Evolutionary conservation across 2,329 filamentous ascomycete genomes (phyloP).

Genomic region (Aspergillus sojae): DNA sequence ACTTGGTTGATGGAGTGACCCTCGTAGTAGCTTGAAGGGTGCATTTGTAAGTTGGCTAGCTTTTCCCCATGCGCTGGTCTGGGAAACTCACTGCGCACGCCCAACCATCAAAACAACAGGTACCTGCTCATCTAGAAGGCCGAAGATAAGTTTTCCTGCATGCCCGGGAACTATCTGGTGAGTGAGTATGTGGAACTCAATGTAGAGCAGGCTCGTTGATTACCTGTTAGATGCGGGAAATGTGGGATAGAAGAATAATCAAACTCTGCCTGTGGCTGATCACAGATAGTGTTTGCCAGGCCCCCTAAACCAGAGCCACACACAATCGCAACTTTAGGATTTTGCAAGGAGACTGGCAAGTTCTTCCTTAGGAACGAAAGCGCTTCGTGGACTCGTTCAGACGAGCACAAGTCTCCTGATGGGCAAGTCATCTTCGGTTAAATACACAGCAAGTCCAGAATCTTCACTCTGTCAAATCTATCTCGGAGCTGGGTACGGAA

Average conservation of each 20-base stretch:
- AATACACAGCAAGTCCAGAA: neutral
- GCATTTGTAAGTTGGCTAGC: slow-evolving; percentile 12
- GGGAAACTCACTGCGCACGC: slow-evolving; percentile 57
- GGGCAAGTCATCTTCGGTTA: slow-evolving; percentile 18
- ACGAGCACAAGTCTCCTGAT: slow-evolving; percentile 19
- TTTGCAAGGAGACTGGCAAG: slow-evolving; percentile 54
- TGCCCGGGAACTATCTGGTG: slow-evolving; percentile 56
- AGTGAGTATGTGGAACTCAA: neutral
- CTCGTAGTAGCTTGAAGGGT: slow-evolving; percentile 63
- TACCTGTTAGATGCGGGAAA: slow-evolving; percentile 64
- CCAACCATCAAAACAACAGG: slow-evolving; percentile 67
- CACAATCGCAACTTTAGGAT: slow-evolving; percentile 63
- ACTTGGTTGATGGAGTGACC: slow-evolving; percentile 65
- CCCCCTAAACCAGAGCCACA: slow-evolving; percentile 67
- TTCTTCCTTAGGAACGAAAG: slow-evolving; percentile 51
- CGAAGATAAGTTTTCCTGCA: slow-evolving; percentile 67
- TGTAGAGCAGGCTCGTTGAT: neutral
- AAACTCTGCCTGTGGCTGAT: slow-evolving; percentile 54
- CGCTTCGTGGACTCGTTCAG: slow-evolving; percentile 50
- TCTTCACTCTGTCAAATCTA: neutral
- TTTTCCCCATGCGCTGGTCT: slow-evolving; percentile 41
- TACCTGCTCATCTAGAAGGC: slow-evolving; percentile 57
- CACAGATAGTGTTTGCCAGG: slow-evolving; percentile 59
- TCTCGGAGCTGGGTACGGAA: neutral
- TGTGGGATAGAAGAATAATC: slow-evolving; percentile 63